Percentiles rank a stretch among this genome's conserved stretches.
phyloP scores from a whole-genome alignment of 441 rosid species.

The Brassica hybrid region DNA sequence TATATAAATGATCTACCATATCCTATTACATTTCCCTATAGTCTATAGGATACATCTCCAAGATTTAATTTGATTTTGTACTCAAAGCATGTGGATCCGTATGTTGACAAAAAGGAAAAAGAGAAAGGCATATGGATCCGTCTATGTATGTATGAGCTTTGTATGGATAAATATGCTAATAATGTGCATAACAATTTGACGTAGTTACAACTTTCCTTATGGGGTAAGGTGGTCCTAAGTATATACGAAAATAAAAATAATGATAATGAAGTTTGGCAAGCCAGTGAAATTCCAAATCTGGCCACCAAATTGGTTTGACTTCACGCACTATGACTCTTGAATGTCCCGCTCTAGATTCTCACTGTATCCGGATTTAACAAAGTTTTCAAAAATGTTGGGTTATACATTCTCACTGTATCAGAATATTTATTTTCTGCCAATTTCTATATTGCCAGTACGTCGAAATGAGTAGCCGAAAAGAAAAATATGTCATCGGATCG shows the following conservation, averaged over 20 bases:
- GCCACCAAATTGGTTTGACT: background rate
- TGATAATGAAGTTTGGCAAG: background rate
- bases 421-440: background rate
- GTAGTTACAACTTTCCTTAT: background rate
- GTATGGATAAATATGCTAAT: constrained; percentile 7
- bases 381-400: too few relatives aligned
- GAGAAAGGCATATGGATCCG: background rate
- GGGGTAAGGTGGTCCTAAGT: too few relatives aligned
- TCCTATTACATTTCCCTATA: background rate
- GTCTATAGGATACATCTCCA: background rate
- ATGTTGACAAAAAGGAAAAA: background rate
- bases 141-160: background rate
- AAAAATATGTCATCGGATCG: background rate
- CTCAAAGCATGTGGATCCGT: background rate
- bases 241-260: too few relatives aligned
- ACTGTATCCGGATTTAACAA: too few relatives aligned
- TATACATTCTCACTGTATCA: too few relatives aligned
- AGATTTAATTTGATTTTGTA: background rate
- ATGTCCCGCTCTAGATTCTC: too few relatives aligned
- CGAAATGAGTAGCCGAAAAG: background rate
- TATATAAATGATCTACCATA: constrained; percentile 16
- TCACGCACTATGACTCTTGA: background rate
- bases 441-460: too few relatives aligned
- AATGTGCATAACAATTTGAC: constrained; percentile 4
- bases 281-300: background rate